Evolutionary conservation across 257 asterid species (phyloP).

Genomic region (Euphrasia confusa): DNA sequence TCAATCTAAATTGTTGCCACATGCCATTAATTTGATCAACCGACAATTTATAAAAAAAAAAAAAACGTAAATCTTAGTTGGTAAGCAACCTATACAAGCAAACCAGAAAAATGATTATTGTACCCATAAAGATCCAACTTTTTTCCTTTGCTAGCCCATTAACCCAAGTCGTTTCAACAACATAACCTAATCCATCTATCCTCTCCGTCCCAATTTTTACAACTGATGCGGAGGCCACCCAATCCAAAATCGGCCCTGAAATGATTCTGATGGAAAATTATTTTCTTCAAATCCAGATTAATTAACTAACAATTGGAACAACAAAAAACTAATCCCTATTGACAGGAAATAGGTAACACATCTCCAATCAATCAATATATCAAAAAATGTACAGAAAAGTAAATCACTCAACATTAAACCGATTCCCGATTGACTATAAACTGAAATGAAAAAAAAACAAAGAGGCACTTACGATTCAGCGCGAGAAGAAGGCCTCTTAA

Average conservation of each 20-base stretch:
- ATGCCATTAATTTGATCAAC: slow-evolving; percentile 7
- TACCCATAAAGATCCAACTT: too few species aligned
- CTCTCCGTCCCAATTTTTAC: slow-evolving; percentile 19
- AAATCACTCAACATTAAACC: slow-evolving; percentile 21
- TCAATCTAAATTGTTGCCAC: slow-evolving; percentile 9
- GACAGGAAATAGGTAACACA: slow-evolving; percentile 22
- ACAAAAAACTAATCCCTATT: slow-evolving; percentile 22
- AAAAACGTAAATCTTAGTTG: slow-evolving; percentile 7
- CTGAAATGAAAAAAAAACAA: not conserved
- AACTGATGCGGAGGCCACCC: slow-evolving; percentile 27
- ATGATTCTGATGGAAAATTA: slow-evolving; percentile 30
- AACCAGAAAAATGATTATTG: slow-evolving; percentile 4
- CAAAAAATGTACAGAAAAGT: slow-evolving; percentile 3
- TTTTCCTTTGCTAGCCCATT: too few species aligned
- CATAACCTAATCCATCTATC: not conserved
- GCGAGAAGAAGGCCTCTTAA: slow-evolving; percentile 81
- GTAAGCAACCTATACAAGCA: slow-evolving; percentile 10
- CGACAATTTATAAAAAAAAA: slow-evolving; percentile 7
- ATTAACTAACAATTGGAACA: slow-evolving; percentile 26
- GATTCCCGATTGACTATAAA: slow-evolving; percentile 15
- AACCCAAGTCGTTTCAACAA: not conserved
- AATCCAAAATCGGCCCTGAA: slow-evolving; percentile 22
- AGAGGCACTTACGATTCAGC: slow-evolving; percentile 72
- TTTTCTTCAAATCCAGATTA: slow-evolving; percentile 30
- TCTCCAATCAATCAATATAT: slow-evolving; percentile 9